Evolutionary conservation across 179 eudicot species (phyloP).

Genomic region (Drosera spatulata): DNA sequence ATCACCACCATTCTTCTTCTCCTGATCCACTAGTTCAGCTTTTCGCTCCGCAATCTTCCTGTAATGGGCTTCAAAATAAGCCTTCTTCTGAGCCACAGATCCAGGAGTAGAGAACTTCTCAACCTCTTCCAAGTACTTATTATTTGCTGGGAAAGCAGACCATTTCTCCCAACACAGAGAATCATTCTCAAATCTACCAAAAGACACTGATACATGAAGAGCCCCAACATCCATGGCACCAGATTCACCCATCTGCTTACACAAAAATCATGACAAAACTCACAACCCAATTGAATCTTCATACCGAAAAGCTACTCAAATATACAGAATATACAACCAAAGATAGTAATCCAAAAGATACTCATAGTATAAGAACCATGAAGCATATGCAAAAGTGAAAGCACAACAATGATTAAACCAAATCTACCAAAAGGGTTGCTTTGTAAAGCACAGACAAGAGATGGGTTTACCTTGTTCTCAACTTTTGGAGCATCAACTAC

Average conservation of each 20-base stretch:
- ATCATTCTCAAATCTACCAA: conserved; percentile 50
- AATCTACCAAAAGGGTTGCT: conserved; percentile 10
- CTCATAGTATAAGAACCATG: neutral
- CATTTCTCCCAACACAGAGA: conserved; percentile 46
- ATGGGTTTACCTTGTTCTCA: conserved; percentile 44
- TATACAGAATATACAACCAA: neutral
- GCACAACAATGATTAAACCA: conserved; percentile 1
- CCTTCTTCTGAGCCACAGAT: conserved; percentile 45
- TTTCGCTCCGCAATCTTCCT: conserved; percentile 34
- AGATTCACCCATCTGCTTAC: conserved; percentile 64
- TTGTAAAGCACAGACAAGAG: conserved; percentile 14
- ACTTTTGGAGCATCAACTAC: conserved; percentile 31
- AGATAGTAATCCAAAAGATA: conserved; percentile 7
- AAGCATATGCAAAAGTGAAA: neutral
- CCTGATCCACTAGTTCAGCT: conserved; percentile 29
- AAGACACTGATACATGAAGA: conserved; percentile 47
- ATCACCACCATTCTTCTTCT: conserved; percentile 18
- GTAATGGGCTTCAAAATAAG: conserved; percentile 45
- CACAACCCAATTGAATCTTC: neutral
- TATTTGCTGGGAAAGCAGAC: conserved; percentile 46
- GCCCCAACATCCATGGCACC: conserved; percentile 17
- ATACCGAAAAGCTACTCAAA: neutral
- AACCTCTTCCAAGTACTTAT: conserved; percentile 42
- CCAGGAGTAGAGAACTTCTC: conserved; percentile 42
- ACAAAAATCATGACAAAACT: neutral